Evolutionary conservation across 1,284 basidiomycete species (phyloP), one percentile per base, ranked within the genome.

Genomic region (Tremellales sp.): DNA sequence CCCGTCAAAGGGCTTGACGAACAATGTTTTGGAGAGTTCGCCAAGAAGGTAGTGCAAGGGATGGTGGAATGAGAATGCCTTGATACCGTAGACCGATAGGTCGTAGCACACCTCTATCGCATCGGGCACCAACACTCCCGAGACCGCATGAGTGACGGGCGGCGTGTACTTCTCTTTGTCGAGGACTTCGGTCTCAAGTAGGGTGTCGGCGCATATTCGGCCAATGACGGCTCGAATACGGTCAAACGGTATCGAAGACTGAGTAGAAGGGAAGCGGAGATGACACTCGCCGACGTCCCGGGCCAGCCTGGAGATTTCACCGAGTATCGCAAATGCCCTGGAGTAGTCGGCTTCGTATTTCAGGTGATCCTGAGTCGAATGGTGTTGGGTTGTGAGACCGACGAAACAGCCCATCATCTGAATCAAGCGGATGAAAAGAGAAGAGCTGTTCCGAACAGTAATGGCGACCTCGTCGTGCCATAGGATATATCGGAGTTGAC

Each of bases 281-380:
- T 84, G 91, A 0, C 86, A 85, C 61, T 89, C 86, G 7, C 90
- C 91, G 54, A 90, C 87, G 4, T 86, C 85, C 65, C 90, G 88
- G 74, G 89, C 87, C 36, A 91, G 82, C 39, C 89, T 83, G 3
- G 87, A 86, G 13, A 97, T 76, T 23, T 89, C 91, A 6, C 92
- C 81, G 5, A 89, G 89, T 25, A 93, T 84, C 61, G 91, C 90
- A 75, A 96, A 96, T 8, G 93, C 87, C 62, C 84, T 87, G 54
- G 93, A 88, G 89, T 91, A 96, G 25, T 97, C 93, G 27, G 86
- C 85, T 73, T 97, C 93, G 73, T 89, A 97, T 70, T 96, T 91
- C 60, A 96, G 84, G 62, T 97, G 93, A 51, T 77, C 83, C 15
- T 81, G 80, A 4, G 80, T 82, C 10, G 87, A 88, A n/a, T 91